Base-by-base conservation (phyloP, 129 eudicot species). In the Scalesia atractyloides region DNA sequence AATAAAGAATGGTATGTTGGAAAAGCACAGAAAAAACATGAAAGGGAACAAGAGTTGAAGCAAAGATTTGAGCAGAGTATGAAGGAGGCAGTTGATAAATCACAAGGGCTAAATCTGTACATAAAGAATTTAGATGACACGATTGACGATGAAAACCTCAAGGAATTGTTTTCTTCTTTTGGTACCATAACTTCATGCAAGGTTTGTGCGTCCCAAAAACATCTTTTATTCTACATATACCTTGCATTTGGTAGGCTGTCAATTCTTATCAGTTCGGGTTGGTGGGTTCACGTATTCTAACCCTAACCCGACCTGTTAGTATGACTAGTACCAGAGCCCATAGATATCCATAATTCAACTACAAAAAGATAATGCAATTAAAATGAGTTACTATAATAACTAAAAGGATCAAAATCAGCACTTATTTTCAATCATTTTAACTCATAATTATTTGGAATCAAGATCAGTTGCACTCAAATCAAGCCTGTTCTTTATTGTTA, bases 101-200 rank as follows among this genome's bases (percentile, higher is more conserved):
- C 34, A 30, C 34, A 30, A 30, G 34, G 34, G 34, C 34, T 30
- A 30, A 30, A 30, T 30, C 34, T 30, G 34, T 30, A 30, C 34
- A 30, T 30, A 30, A 30, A 30, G 34, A 30, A 30, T 30, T 30
- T 30, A 30, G 34, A 30, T 30, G 34, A 30, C 34, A 30, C 34
- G 34, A 30, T 30, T 30, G 34, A 30, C 3, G 34, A 30, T 30
- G 34, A 30, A 30, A 30, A 30, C 34, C 34, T 30, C 34, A 30
- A 30, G 34, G 34, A 30, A 30, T 30, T 30, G 34, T 30, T 30
- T 30, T 30, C 34, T 30, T 30, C 34, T 30, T 90, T 16, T 75
- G 97, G 97, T 16, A 71, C 81, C 2, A 78, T 90, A 17, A 87
- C 89, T 47, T 87, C 97, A 26, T 90, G 89, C 89, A 90, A 90